Conservation (phyloP, 73 alveolate species). For the Paraurostyla sp. region DNA sequence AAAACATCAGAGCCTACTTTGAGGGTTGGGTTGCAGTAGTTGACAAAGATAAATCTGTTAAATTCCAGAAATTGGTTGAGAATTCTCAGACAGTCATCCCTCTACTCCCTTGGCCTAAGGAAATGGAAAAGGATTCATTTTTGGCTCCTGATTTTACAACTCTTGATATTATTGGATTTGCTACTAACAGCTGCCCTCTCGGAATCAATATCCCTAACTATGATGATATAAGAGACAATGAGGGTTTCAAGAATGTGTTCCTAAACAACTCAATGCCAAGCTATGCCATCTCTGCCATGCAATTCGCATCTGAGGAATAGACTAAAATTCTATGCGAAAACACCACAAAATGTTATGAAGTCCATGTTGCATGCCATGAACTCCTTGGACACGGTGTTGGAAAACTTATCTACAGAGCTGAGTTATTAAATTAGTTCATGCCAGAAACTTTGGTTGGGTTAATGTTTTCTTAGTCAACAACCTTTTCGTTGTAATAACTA, state of each 20-base stretch:
- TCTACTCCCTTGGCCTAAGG: conserved; percentile 96
- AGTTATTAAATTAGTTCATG: conserved; percentile 63
- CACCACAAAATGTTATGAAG: conserved; percentile 76
- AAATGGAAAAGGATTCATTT: conserved; percentile 90
- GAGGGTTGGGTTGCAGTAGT: conserved; percentile 95
- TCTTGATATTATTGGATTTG: conserved; percentile 91
- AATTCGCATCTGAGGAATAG: conserved; percentile 84
- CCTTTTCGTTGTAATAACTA: too few relatives aligned
- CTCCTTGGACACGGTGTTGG: conserved; percentile 97
- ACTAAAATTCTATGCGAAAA: conserved; percentile 72
- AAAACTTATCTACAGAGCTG: conserved; percentile 81
- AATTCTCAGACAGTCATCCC: conserved; percentile 58
- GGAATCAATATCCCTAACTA: conserved; percentile 98
- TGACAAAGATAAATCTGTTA: conserved; percentile 86
- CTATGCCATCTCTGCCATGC: conserved; percentile 75
- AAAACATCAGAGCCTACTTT: conserved; percentile 90
- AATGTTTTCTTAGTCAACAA: conserved; percentile 65
- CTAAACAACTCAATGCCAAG: conserved; percentile 85
- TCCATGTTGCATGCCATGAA: conserved; percentile 94
- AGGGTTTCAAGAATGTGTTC: conserved; percentile 96
- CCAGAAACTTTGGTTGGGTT: not conserved
- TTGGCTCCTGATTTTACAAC: conserved; percentile 92
- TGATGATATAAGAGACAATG: conserved; percentile 90
- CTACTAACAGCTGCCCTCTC: conserved; percentile 89
- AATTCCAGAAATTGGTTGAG: conserved; percentile 81